These are phyloP conservation scores for Rhizoctonia solani DNA, from an alignment of 1,284 basidiomycete genomes.

Conservation along the genomic window DNA sequence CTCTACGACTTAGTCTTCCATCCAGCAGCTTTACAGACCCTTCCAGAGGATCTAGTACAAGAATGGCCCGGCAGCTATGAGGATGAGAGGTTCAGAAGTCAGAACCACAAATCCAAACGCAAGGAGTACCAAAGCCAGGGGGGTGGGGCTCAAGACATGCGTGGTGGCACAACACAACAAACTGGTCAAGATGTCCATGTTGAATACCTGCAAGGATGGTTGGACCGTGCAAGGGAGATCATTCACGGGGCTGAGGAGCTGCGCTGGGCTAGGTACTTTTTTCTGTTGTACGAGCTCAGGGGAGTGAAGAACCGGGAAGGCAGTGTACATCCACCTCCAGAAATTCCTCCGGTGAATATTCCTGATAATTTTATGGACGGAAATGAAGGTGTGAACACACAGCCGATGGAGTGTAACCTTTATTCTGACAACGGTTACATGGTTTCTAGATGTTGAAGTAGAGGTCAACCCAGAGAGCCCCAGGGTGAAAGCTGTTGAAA, in stretches of 20 bases:
- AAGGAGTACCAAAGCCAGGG: too few relatives aligned
- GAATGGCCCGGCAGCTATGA: neutral
- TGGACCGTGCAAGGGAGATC: neutral
- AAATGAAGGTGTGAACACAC: neutral
- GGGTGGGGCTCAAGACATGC: neutral
- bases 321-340: conserved; percentile 21
- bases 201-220: neutral
- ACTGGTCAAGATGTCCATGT: neutral
- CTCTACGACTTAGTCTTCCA: neutral
- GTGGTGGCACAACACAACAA: conserved; percentile 2
- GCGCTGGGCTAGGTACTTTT: conserved; percentile 9
- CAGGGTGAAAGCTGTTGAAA: conserved; percentile 1
- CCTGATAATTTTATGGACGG: neutral
- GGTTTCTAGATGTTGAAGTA: too few relatives aligned
- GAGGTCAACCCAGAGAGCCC: neutral
- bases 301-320: neutral
- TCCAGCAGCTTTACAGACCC: neutral
- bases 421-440: too few relatives aligned
- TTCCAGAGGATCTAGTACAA: neutral
- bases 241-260: neutral
- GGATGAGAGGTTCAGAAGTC: neutral
- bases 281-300: conserved; percentile 15
- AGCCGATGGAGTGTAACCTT: neutral
- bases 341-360: neutral
- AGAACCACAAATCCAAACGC: too few relatives aligned